These are phyloP conservation scores for Deuterostichococcus epilithicus DNA, from an alignment of 139 green algal species.

Conservation along the genomic window DNA sequence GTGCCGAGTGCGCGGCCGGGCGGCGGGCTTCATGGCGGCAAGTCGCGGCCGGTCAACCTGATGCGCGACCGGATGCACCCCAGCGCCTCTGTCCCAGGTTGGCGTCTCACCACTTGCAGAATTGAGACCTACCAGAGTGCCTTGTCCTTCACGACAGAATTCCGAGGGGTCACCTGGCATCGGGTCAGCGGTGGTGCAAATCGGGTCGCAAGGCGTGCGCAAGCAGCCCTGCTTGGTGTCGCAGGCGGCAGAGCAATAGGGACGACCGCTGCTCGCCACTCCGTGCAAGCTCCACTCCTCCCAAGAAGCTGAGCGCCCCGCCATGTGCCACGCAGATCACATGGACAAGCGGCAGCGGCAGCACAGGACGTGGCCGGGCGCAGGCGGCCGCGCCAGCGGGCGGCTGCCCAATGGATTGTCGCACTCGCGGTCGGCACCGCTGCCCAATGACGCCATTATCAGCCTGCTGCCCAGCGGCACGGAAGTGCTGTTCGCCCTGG, in stretches of 20 bases:
- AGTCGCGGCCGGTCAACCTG: neutral
- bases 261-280: too few species aligned
- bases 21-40: neutral
- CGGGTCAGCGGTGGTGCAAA: too few species aligned
- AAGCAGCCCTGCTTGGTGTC: too few species aligned
- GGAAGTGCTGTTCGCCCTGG: constrained; percentile 77
- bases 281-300: too few species aligned
- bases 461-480: constrained; percentile 67
- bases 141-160: too few species aligned
- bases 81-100: neutral
- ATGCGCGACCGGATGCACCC: neutral
- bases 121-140: too few species aligned
- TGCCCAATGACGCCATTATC: constrained; percentile 45
- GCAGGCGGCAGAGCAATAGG: too few species aligned
- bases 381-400: too few species aligned
- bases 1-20: too few species aligned
- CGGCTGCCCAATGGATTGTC: neutral
- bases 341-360: neutral
- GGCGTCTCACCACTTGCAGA: constrained; percentile 22
- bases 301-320: constrained; percentile 9
- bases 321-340: neutral
- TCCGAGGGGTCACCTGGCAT: too few species aligned
- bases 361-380: neutral
- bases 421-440: neutral
- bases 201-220: too few species aligned